phyloP scores from a whole-genome alignment of 176 grass and related monocot species.

The Elaeis guineensis region DNA sequence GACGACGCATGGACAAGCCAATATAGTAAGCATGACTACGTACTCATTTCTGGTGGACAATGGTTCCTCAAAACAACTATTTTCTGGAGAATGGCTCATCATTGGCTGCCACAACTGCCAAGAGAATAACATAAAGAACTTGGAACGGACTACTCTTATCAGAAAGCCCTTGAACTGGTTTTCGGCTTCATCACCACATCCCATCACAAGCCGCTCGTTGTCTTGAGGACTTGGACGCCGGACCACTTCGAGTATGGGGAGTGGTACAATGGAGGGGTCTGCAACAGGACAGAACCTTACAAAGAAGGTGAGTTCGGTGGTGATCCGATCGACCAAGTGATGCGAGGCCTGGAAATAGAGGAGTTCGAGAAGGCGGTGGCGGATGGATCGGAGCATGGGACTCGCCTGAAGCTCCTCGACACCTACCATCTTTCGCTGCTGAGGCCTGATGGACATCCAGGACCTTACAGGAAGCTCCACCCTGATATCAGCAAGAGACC shows the following conservation, averaged over 20 bases:
- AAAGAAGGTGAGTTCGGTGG: conserved; percentile 38
- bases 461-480: conserved; percentile 50
- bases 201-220: conserved; percentile 38
- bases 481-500: conserved; percentile 32
- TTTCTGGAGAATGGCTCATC: no score
- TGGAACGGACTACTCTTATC: no score
- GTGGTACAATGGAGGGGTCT: conserved; percentile 57
- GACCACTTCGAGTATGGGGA: conserved; percentile 70
- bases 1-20: no score
- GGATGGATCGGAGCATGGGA: conserved; percentile 25
- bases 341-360: conserved; percentile 39
- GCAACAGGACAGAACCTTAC: conserved; percentile 54
- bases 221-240: conserved; percentile 70
- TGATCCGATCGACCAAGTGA: conserved; percentile 46
- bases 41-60: no score
- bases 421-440: conserved; percentile 50
- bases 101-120: no score
- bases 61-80: no score
- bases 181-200: conserved; percentile 7
- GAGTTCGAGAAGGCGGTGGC: conserved; percentile 30
- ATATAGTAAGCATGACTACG: no score
- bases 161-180: conserved; percentile 4
- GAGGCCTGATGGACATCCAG: conserved; percentile 60
- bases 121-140: no score
- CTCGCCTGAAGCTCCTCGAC: conserved; percentile 26